Evolutionary conservation across 2,329 filamentous ascomycete species (phyloP).

Genomic region (Alternaria sp.): DNA sequence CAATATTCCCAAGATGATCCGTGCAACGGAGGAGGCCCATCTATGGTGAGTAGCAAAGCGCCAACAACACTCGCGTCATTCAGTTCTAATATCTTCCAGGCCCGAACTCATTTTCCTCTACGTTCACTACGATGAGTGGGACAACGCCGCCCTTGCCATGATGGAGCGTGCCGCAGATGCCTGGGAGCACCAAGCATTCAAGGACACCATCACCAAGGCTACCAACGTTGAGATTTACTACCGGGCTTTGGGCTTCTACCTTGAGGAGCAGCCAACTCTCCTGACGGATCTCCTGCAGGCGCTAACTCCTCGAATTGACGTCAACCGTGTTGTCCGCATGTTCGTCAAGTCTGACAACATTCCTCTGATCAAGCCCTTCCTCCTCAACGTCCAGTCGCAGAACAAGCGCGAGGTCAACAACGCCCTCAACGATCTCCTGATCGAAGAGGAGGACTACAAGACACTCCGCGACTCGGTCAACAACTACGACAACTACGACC

Average conservation of each 20-base stretch:
- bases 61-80: background rate
- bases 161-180: conserved; percentile 98
- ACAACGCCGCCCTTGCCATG: conserved; percentile 95
- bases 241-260: conserved; percentile 93
- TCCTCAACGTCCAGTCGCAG: conserved; percentile 92
- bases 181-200: conserved; percentile 99
- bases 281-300: conserved; percentile 94
- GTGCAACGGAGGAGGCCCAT: conserved; percentile 90
- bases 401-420: conserved; percentile 99
- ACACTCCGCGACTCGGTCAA: conserved; percentile 95
- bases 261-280: conserved; percentile 94
- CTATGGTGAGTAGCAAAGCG: conserved; percentile 62
- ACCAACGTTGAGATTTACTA: conserved; percentile 99
- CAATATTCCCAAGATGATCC: conserved; percentile 97
- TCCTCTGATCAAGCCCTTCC: conserved; percentile 97
- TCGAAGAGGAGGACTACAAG: conserved; percentile 99
- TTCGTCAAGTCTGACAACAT: conserved; percentile 99
- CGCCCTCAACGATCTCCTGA: conserved; percentile 95
- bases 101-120: conserved; percentile 98
- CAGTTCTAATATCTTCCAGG: conserved; percentile 43
- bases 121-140: conserved; percentile 97
- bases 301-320: conserved; percentile 91
- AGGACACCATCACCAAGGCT: conserved; percentile 97
- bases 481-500: conserved; percentile 99
- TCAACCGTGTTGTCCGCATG: conserved; percentile 98